Percentiles rank a stretch among this genome's conserved stretches.
These are phyloP conservation scores for Schizochytrium sp. DNA, from an alignment of 108 stramenopile genomes.

Conservation along the genomic window DNA sequence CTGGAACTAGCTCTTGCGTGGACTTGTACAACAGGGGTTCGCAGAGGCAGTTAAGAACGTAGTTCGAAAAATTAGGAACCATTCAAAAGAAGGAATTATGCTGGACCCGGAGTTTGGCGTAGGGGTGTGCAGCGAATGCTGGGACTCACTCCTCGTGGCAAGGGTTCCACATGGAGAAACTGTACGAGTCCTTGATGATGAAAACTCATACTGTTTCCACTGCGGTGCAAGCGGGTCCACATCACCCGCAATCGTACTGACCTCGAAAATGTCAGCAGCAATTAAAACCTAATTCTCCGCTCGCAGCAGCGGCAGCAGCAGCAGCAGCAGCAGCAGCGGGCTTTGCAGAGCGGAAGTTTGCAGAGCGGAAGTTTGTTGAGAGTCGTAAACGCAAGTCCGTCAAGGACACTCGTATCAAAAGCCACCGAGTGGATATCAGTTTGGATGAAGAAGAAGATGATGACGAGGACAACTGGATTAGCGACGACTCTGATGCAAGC, in stretches of 20 bases:
- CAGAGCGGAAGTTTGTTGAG: too few relatives aligned
- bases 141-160: background rate
- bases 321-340: too few relatives aligned
- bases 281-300: background rate
- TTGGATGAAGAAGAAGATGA: too few relatives aligned
- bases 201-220: background rate
- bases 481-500: background rate
- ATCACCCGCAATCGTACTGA: background rate
- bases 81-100: background rate
- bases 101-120: background rate
- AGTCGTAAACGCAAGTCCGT: too few relatives aligned
- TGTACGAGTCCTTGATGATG: background rate
- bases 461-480: too few relatives aligned
- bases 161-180: background rate
- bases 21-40: too few relatives aligned
- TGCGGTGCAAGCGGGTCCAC: conserved; percentile 25
- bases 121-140: conserved; percentile 6
- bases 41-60: too few relatives aligned
- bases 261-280: background rate
- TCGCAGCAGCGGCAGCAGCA: background rate
- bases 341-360: too few relatives aligned
- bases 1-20: too few relatives aligned
- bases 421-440: too few relatives aligned
- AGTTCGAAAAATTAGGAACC: too few relatives aligned
- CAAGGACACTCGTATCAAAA: too few relatives aligned